Evolutionary conservation across 1,284 basidiomycete genomes (phyloP), one percentile per base, ranked within the genome.

Genomic region (Chondrostereum purpureum): DNA sequence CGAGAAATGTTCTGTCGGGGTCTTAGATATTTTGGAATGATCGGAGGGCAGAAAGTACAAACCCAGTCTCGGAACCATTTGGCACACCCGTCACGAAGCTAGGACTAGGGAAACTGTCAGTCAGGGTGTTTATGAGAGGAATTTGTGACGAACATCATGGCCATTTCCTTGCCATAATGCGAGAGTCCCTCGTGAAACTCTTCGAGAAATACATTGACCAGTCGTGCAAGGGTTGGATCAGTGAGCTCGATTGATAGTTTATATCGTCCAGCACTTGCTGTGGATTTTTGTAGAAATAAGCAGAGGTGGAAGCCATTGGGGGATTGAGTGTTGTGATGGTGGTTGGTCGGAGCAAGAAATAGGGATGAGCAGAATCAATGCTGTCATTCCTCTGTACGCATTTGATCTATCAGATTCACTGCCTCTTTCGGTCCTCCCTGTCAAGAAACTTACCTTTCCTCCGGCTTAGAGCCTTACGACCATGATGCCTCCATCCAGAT

Each of bases 1-100:
- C 92, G 44, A 97, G 78, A 66, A 94, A 97, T 3, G 89, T 92
- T 39, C 92, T 93, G 61, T n/a, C n/a, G n/a, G n/a, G n/a, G n/a
- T n/a, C n/a, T n/a, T n/a, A n/a, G n/a, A n/a, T n/a, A 20, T 43
- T 34, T 37, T 31, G 21, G 36, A 27, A 44, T 52, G 46, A n/a
- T n/a, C n/a, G n/a, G n/a, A 43, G 24, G 21, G 13, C 11, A 12
- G n/a, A 12, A 19, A 13, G n/a, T 37, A 71, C 84, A 64, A 65
- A 92, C 91, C 92, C 94, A 52, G 80, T 85, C 67, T 97, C 93
- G 43, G 82, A 79, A 35, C 93, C 94, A 63, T 93, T 76, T 39
- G 94, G 94, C 18, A 95, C 89, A 46, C 83, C 83, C 18, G 87
- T 90, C 24, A 96, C 89, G 64, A 90, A 97, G 12, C 88, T 87